Base-by-base conservation (phyloP, 2,329 filamentous ascomycete species). In the Fusarium begoniae region DNA sequence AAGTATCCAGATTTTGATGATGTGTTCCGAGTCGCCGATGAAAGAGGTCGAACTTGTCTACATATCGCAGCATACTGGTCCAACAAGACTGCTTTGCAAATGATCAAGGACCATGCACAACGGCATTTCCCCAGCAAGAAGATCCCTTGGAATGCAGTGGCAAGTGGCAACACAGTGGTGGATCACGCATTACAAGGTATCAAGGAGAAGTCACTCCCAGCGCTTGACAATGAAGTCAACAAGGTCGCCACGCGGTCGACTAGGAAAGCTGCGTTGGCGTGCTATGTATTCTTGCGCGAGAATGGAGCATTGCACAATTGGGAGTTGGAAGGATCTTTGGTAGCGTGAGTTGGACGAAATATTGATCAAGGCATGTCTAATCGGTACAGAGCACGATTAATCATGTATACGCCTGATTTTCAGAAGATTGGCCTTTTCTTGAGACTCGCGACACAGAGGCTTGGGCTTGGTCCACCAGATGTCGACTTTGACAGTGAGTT, bases 281-380 rank as follows among this genome's bases (percentile, higher is more conserved):
- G 53, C 15, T 63, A 63, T 3, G 8, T n/a, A 2, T 59, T 30
- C 2, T n/a, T 63, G 2, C 53, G 43, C 0, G 61, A 63, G n/a
- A 48, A 63, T 22, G 61, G 61, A 0, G 61, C 53, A 0, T 0
- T 59, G 1, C 43, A 63, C 3, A 59, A 63, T 7, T 59, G 61
- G 53, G 54, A 59, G 14, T 20, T 63, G 17, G 35, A 48, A 0
- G 61, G 61, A 10, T 18, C 35, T 2, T 17, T 63, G 15, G 37
- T 63, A 10, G 53, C 54, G 61, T 63, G 14, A 63, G 61, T 59
- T 28, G 0, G 6, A 10, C 1, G 0, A 18, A 20, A 3, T 0
- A 6, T 7, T 10, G 0, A 1, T 8, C 3, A 9, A 10, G 2
- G 2, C 1, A 18, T 0, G 2, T 17, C 60, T 63, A 6, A 58